Base-by-base conservation (phyloP, 441 rosid species). In the Croton setiger region DNA sequence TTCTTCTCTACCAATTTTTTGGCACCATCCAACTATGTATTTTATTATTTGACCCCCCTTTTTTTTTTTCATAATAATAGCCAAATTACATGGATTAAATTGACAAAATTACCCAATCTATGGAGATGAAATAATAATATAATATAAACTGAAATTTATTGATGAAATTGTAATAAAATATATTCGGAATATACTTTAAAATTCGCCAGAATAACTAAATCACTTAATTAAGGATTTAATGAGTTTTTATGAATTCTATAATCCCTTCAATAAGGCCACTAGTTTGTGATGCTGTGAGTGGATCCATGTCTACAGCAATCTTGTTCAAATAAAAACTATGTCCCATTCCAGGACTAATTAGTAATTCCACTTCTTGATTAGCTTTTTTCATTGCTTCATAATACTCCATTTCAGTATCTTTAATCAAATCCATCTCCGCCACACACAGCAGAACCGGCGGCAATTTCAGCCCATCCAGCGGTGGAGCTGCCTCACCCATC, bases 341-440 rank as follows among this genome's bases (percentile, higher is more conserved):
- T 4, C 85, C 84, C 87, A 86, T 72, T 35, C 86, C 90, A 4
- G 31, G 69, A 37, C 63, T 88, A 15, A 76, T 66, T 33, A 82
- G 56, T 72, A 88, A 17, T 64, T 80, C 84, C 74, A 88, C 85
- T 0, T 81, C 84, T 73, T 86, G 83, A 0, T 64, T 44, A 0
- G 79, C 86, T 37, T 76, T 77, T 54, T 73, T 84, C 93, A 84
- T 70, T 4, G 81, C 85, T 47, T 88, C 86, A 48, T 80, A 83
- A 58, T 74, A 88, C 72, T 88, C 88, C 81, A 84, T 86, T 64
- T 86, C 83, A 0, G 93, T 86, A 59, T 88, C 90, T 68, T 36
- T 45, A 0, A 88, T 68, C 84, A 88, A 35, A 61, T 88, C 93
- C 2, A 64, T 71, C 41, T 69, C 90, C 21, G 93, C 87, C 71